Evolutionary conservation across 140 eudicot genomes (phyloP).

Genomic region (Cichorium intybus): DNA sequence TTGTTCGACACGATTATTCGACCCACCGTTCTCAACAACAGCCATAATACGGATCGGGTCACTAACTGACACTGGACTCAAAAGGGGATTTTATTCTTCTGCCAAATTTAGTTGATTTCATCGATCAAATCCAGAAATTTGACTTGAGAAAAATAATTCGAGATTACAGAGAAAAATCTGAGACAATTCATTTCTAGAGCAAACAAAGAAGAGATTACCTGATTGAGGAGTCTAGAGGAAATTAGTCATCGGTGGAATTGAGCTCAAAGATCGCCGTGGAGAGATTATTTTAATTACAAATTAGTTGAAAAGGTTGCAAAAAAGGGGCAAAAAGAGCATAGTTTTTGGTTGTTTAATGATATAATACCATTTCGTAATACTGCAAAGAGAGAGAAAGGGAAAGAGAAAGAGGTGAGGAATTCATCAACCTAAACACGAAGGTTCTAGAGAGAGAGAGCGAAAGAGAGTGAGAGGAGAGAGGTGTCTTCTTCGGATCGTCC

Average conservation of each 20-base stretch:
- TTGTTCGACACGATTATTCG: constrained; percentile 29
- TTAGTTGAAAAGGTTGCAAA: background rate
- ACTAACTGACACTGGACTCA: constrained; percentile 2
- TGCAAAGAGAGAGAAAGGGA: constrained; percentile 8
- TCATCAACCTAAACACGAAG: constrained; percentile 26
- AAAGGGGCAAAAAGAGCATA: constrained; percentile 8
- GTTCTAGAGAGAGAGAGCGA: constrained; percentile 28
- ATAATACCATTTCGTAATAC: constrained; percentile 3
- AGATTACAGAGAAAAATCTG: background rate
- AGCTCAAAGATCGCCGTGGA: constrained; percentile 19
- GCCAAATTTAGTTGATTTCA: background rate
- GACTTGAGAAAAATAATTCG: background rate
- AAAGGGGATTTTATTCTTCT: constrained; percentile 8
- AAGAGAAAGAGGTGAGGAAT: constrained; percentile 19
- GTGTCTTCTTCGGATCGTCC: constrained; percentile 39
- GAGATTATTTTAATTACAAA: constrained; percentile 5
- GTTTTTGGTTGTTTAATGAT: constrained; percentile 1
- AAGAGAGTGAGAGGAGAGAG: constrained; percentile 20
- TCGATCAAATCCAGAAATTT: constrained; percentile 12
- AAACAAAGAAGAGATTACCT: constrained; percentile 13
- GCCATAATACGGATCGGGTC: constrained; percentile 43
- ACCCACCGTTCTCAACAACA: constrained; percentile 66
- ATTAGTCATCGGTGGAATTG: constrained; percentile 7
- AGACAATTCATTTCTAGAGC: background rate
- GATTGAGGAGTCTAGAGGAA: constrained; percentile 9